Percentiles rank a stretch among this genome's conserved stretches.
These are phyloP conservation scores for Linnemannia zychae DNA, from an alignment of 192 early-diverging fungal species.

Conservation along the genomic window DNA sequence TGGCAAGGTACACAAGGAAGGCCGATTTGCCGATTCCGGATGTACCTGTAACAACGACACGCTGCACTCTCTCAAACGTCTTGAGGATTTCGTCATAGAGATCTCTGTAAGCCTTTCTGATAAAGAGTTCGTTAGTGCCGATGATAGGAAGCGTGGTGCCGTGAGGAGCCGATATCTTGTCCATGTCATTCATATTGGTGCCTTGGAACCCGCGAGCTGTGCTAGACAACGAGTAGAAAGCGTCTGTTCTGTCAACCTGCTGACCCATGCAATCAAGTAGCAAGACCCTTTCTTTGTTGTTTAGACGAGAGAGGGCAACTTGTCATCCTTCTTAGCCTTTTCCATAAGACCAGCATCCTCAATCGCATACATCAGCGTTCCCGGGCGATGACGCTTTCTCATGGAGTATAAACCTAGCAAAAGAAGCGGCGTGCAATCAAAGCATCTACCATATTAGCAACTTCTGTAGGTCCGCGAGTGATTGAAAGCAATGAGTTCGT, in stretches of 20 bases:
- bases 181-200: slow-evolving; percentile 8
- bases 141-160: slow-evolving; percentile 18
- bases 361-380: slow-evolving; percentile 18
- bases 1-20: slow-evolving; percentile 50
- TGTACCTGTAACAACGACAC: slow-evolving; percentile 44
- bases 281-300: slow-evolving; percentile 21
- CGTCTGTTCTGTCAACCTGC: not conserved
- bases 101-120: slow-evolving; percentile 30
- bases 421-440: not conserved
- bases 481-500: not conserved
- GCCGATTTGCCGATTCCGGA: slow-evolving; percentile 45
- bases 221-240: not conserved
- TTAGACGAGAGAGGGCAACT: slow-evolving; percentile 14
- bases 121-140: slow-evolving; percentile 22
- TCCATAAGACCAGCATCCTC: slow-evolving; percentile 21
- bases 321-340: slow-evolving; percentile 22
- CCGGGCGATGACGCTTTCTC: not conserved
- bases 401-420: slow-evolving; percentile 2
- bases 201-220: not conserved
- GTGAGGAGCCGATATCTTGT: slow-evolving; percentile 4
- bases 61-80: not conserved
- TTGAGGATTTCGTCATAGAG: slow-evolving; percentile 22
- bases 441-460: slow-evolving; percentile 4
- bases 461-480: not conserved
- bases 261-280: slow-evolving; percentile 19